Evolutionary conservation across 192 early-diverging fungal genomes (phyloP).

Genomic region (Umbelopsis sp.): DNA sequence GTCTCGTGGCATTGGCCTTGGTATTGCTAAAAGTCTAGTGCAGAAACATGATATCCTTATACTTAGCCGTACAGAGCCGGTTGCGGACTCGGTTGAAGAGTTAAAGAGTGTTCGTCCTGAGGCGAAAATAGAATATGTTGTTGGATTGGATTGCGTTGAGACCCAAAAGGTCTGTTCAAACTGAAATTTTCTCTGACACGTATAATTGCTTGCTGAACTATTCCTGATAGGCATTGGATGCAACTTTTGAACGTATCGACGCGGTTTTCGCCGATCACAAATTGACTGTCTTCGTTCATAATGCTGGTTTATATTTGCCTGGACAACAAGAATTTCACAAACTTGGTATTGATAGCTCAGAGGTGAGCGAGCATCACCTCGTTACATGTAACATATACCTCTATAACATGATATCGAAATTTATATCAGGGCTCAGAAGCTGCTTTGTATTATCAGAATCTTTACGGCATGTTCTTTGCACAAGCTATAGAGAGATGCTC

Average conservation of each 20-base stretch:
- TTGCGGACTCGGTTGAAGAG: not conserved
- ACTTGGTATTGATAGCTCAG: slow-evolving; percentile 1
- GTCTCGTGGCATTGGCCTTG: not conserved
- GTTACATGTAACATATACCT: not conserved
- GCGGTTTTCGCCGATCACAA: not conserved
- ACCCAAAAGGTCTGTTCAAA: not conserved
- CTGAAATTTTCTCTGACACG: not conserved
- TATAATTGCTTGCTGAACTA: not conserved
- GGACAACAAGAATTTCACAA: slow-evolving; percentile 7
- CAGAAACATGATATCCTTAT: not conserved
- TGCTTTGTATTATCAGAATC: slow-evolving; percentile 3
- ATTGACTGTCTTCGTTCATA: slow-evolving; percentile 4
- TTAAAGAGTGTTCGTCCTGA: not conserved
- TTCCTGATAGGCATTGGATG: not conserved
- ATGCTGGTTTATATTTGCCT: slow-evolving; percentile 9
- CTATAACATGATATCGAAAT: not conserved
- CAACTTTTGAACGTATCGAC: not conserved
- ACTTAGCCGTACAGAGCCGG: not conserved
- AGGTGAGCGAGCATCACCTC: not conserved
- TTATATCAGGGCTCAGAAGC: slow-evolving; percentile 1
- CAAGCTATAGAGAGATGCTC: slow-evolving; percentile 8
- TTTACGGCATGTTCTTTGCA: slow-evolving; percentile 15
- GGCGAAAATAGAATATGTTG: not conserved
- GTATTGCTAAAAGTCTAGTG: not conserved
- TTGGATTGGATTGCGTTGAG: slow-evolving; percentile 1